A percentile compares a stretch with the other conserved stretches of the same genome.
phyloP scores from a whole-genome alignment of 345 rosid genomes.

The Pugionium dolabratum region DNA sequence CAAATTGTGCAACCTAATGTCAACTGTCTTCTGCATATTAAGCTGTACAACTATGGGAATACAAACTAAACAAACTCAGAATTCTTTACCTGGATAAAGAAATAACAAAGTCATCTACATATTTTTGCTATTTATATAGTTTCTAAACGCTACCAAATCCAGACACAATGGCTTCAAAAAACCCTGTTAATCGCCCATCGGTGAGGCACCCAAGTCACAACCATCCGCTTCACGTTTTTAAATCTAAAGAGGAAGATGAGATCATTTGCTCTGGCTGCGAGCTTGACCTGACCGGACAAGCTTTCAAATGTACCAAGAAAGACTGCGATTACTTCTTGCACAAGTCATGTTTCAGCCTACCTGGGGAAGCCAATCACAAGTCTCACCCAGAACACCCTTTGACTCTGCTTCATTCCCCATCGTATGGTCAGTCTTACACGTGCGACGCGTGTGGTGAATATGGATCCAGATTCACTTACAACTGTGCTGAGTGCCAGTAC shows the following conservation, averaged over 20 bases:
- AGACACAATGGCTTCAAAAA: constrained; percentile 27
- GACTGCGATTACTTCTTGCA: constrained; percentile 35
- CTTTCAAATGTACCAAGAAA: constrained; percentile 32
- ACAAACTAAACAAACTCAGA: too few relatives aligned
- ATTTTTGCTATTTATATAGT: neutral
- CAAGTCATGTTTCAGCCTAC: constrained; percentile 36
- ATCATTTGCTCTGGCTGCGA: constrained; percentile 34
- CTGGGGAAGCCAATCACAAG: constrained; percentile 21
- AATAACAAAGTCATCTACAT: too few relatives aligned
- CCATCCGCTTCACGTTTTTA: constrained; percentile 24
- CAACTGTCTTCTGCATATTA: constrained; percentile 8
- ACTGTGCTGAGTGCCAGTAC: constrained; percentile 29
- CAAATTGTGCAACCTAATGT: constrained; percentile 5
- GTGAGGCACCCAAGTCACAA: constrained; percentile 32
- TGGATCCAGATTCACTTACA: constrained; percentile 30
- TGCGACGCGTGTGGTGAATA: constrained; percentile 31
- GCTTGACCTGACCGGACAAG: constrained; percentile 20
- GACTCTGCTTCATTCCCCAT: constrained; percentile 20
- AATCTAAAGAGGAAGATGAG: constrained; percentile 15
- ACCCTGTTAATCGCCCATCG: constrained; percentile 5
- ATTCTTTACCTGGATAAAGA: too few relatives aligned
- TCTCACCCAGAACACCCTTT: constrained; percentile 29
- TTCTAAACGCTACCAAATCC: neutral
- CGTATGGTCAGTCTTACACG: constrained; percentile 6
- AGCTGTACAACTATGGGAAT: constrained; percentile 1